phyloP scores from a whole-genome alignment of 179 eudicot genomes.

The Silene vulgaris region DNA sequence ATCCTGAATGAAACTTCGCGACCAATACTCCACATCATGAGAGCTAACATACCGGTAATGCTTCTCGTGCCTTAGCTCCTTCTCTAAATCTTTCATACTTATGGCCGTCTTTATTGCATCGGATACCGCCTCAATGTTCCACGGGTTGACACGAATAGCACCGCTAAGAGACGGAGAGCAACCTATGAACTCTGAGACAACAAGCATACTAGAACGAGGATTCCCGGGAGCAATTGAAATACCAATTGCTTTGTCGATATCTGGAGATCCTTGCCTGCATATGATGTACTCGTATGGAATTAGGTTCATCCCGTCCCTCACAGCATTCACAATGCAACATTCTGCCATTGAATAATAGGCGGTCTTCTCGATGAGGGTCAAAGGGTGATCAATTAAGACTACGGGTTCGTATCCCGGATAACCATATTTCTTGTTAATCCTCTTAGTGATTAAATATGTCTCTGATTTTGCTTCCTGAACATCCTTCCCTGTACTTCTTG shows the following conservation, averaged over 20 bases:
- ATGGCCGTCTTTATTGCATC: constrained; percentile 36
- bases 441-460: constrained; percentile 25
- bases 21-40: constrained; percentile 44
- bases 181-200: constrained; percentile 44
- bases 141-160: constrained; percentile 42
- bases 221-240: neutral
- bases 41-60: constrained; percentile 42
- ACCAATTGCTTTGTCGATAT: constrained; percentile 28
- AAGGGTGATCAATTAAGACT: constrained; percentile 33
- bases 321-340: constrained; percentile 47
- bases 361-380: constrained; percentile 34
- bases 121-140: constrained; percentile 40
- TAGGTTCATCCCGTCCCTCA: constrained; percentile 45
- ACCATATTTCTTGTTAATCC: constrained; percentile 33
- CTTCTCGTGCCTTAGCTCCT: constrained; percentile 37
- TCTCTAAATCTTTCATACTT: constrained; percentile 26
- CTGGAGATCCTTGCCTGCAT: constrained; percentile 37
- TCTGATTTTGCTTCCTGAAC: constrained; percentile 38
- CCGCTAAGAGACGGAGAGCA: constrained; percentile 50
- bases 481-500: constrained; percentile 43
- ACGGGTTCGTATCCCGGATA: constrained; percentile 32
- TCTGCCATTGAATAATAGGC: constrained; percentile 45
- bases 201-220: constrained; percentile 38
- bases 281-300: constrained; percentile 39
- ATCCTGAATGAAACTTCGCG: constrained; percentile 39